These are phyloP conservation scores for Penicillium sp. DNA, from an alignment of 2,329 filamentous ascomycete species.

Conservation along the genomic window DNA sequence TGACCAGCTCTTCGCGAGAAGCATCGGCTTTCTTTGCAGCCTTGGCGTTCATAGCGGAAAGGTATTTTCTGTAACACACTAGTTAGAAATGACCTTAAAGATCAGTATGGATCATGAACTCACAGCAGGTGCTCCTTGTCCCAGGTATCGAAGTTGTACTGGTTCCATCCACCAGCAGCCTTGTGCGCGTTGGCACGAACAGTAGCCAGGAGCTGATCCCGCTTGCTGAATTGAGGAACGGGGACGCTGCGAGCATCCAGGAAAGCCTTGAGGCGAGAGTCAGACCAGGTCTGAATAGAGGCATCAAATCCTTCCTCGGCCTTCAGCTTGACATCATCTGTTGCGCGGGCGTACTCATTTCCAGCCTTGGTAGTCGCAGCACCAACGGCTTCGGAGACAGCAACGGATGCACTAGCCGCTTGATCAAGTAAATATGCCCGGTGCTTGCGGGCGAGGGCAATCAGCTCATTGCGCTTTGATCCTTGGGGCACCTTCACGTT, in stretches of 20 bases:
- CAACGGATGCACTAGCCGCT: constrained; percentile 50
- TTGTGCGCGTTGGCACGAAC: constrained; percentile 70
- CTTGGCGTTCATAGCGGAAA: constrained; percentile 48
- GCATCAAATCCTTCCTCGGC: constrained; percentile 62
- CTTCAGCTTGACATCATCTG: constrained; percentile 59
- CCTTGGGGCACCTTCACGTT: constrained; percentile 85
- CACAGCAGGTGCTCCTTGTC: constrained; percentile 64
- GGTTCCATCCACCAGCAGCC: constrained; percentile 59
- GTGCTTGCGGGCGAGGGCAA: constrained; percentile 84
- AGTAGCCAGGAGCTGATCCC: constrained; percentile 65
- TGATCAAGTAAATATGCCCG: constrained; percentile 54
- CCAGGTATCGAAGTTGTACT: constrained; percentile 76
- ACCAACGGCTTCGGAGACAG: constrained; percentile 49
- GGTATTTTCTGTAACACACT: constrained; percentile 40
- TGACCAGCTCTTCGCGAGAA: constrained; percentile 67
- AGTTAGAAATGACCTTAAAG: constrained; percentile 31
- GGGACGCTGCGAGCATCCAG: constrained; percentile 71
- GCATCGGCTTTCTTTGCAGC: constrained; percentile 57
- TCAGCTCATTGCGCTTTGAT: constrained; percentile 80
- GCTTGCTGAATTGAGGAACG: constrained; percentile 64
- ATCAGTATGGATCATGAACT: constrained; percentile 13
- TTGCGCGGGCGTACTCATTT: constrained; percentile 71
- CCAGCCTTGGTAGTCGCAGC: constrained; percentile 69
- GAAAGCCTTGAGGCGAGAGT: constrained; percentile 70
- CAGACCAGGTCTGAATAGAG: constrained; percentile 61